These are phyloP conservation scores for Onygena corvina DNA, from an alignment of 2,329 filamentous ascomycete genomes.

Conservation along the genomic window DNA sequence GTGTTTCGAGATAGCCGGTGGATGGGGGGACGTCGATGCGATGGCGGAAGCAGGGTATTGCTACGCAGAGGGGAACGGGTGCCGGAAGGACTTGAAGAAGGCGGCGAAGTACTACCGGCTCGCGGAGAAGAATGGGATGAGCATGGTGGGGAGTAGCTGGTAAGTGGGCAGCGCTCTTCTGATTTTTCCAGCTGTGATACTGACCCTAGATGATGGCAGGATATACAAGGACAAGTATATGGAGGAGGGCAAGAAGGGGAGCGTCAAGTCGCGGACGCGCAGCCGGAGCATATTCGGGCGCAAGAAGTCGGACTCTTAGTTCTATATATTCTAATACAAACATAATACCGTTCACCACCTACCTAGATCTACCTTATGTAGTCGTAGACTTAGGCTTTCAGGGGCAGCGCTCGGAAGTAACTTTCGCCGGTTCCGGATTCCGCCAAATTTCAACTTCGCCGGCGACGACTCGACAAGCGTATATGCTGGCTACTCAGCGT, in stretches of 20 bases:
- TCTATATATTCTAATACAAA: constrained; percentile 17
- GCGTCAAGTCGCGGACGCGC: constrained; percentile 52
- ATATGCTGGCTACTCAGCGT: too few relatives aligned
- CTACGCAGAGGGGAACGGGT: constrained; percentile 84
- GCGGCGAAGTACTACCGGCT: constrained; percentile 80
- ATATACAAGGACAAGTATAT: constrained; percentile 93
- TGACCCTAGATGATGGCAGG: constrained; percentile 40
- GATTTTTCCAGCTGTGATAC: background rate
- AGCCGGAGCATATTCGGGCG: constrained; percentile 52
- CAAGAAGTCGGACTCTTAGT: constrained; percentile 35
- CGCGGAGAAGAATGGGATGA: constrained; percentile 87
- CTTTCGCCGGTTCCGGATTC: too few relatives aligned
- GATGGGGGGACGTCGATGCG: constrained; percentile 91
- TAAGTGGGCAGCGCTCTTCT: constrained; percentile 39
- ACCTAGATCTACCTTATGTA: constrained; percentile 12
- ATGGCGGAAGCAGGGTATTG: constrained; percentile 91
- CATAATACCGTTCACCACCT: too few relatives aligned
- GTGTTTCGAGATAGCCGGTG: constrained; percentile 92
- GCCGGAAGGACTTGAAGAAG: constrained; percentile 92
- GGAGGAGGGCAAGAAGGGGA: constrained; percentile 58
- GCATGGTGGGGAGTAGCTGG: constrained; percentile 98
- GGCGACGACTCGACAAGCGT: too few relatives aligned
- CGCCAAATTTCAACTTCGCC: too few relatives aligned
- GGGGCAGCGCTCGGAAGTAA: too few relatives aligned
- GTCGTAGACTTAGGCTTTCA: constrained; percentile 7